Conservation (phyloP, 228 moss, liverwort and hornwort species). For the Sphagnum fallax region DNA sequence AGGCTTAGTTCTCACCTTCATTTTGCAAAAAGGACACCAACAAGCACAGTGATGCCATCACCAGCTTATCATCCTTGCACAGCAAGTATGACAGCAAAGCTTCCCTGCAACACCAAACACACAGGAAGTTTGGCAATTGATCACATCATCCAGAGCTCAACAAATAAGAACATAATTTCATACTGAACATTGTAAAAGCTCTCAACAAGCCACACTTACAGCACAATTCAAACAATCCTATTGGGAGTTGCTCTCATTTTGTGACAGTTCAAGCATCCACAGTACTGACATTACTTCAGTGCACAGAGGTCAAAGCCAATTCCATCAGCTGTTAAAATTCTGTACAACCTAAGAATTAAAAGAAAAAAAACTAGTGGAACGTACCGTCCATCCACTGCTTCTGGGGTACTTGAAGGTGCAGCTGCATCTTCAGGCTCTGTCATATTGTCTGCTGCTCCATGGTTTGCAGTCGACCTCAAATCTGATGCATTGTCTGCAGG, state of each 20-base stretch:
- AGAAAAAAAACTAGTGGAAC: no score
- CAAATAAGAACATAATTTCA: neutral
- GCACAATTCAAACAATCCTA: no score
- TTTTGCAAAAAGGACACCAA: constrained; percentile 89
- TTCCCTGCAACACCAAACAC: constrained; percentile 49
- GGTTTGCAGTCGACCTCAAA: constrained; percentile 13
- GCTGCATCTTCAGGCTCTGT: constrained; percentile 24
- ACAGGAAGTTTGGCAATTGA: neutral
- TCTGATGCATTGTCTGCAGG: constrained; percentile 15
- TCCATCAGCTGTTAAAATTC: no score
- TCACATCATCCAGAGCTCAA: neutral
- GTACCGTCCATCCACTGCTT: constrained; percentile 53
- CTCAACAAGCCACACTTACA: no score
- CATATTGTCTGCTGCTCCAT: constrained; percentile 16
- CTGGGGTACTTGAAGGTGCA: constrained; percentile 29
- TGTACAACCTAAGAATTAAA: no score
- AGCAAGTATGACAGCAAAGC: constrained; percentile 78
- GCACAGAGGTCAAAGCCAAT: no score
- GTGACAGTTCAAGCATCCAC: no score
- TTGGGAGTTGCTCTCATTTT: no score
- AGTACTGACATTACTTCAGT: no score
- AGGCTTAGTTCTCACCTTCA: constrained; percentile 43
- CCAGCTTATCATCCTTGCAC: constrained; percentile 90
- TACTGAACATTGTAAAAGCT: no score
- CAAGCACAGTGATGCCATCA: constrained; percentile 89